Evolutionary conservation across 2,329 filamentous ascomycete genomes (phyloP).

Genomic region (Aspergillus sp.): DNA sequence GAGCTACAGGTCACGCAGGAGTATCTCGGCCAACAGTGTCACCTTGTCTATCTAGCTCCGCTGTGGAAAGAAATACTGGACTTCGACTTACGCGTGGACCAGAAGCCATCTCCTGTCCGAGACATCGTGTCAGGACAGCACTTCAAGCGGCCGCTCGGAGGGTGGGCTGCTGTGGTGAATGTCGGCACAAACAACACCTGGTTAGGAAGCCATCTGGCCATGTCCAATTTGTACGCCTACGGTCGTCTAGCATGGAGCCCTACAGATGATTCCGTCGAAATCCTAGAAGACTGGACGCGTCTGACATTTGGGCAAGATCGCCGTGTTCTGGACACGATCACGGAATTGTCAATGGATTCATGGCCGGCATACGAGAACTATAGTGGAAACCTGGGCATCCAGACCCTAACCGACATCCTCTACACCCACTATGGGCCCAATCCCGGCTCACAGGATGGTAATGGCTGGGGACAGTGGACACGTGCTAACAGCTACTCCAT

Average conservation of each 20-base stretch:
- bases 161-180: conserved; percentile 67
- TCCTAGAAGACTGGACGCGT: conserved; percentile 66
- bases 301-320: conserved; percentile 62
- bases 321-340: conserved; percentile 59
- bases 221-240: conserved; percentile 71
- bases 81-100: conserved; percentile 65
- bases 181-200: conserved; percentile 66
- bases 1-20: conserved; percentile 69
- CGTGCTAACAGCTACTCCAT: conserved; percentile 60
- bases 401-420: conserved; percentile 68
- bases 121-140: conserved; percentile 62
- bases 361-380: conserved; percentile 73
- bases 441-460: conserved; percentile 64
- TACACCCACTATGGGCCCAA: conserved; percentile 68
- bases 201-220: conserved; percentile 67
- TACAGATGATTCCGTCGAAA: conserved; percentile 43
- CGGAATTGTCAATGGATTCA: conserved; percentile 64
- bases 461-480: conserved; percentile 72
- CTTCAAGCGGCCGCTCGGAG: conserved; percentile 58
- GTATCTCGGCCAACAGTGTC: conserved; percentile 69
- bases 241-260: conserved; percentile 68
- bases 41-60: conserved; percentile 67
- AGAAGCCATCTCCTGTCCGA: conserved; percentile 54
- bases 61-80: conserved; percentile 68
- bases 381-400: conserved; percentile 67